Base-by-base conservation (phyloP, 306 rosid genomes). In the Prosopis cineraria region DNA sequence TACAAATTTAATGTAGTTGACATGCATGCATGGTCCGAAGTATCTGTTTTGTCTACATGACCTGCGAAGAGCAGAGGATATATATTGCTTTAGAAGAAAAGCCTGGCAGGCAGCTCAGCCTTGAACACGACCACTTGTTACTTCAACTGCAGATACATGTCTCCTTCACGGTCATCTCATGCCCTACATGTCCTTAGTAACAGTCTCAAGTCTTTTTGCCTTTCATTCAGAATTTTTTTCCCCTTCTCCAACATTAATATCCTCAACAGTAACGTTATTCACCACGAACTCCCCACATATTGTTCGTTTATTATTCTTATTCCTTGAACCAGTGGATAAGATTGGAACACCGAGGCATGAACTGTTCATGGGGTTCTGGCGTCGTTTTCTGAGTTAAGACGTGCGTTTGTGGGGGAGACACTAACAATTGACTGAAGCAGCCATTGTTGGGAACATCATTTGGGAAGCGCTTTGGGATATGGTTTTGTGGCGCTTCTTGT, bases 311-410 rank as follows among this genome's bases (percentile, higher is more conserved):
- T 7, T 62, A 20, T 59, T 45, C n/a, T 41, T 53, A 24, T 47
- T 14, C n/a, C 1, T 30, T 17, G 19, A 55, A 64, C 6, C 33
- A 65, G 86, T 82, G 86, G 75, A 47, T 50, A 40, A 76, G 66
- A 79, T 72, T 79, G 71, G 45, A 79, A 85, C 86, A 82, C 62
- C 71, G 41, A 66, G 20, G 37, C 72, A 41, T 9, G 17, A 17
- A 75, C 44, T 47, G 41, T 65, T 52, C 7, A 24, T 22, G n/a
- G 20, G 76, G 29, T 60, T 59, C 20, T 69, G 62, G 27, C 17
- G 59, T 40, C 68, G 60, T 58, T 41, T 73, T 72, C 34, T 30
- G 74, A 9, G 73, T 58, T 29, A 50, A 39, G 10, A 50, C 76
- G 19, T 58, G 60, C 63, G 75, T 52, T 27, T 45, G 77, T 3